Evolutionary conservation across 371 early-diverging fungal genomes (phyloP), one percentile per base, ranked within the genome.

Genomic region (Blastocladiella emersonii): DNA sequence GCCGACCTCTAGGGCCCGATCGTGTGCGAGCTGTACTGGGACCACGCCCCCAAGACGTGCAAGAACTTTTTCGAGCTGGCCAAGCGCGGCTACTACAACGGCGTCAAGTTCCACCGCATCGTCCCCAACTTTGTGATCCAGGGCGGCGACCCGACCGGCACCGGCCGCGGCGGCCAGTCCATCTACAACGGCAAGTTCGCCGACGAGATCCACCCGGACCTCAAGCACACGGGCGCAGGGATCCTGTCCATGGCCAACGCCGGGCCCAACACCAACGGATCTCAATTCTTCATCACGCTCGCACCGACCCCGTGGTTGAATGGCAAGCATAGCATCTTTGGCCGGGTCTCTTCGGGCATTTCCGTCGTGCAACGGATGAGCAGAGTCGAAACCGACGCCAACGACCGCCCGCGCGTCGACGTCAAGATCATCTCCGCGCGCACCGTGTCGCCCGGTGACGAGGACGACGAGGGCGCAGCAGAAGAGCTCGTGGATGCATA

Each of bases 41-140:
- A 85, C 63, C 84, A 87, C 53, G 85, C 86, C 23, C 88, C 86
- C 63, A 81, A 65, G 74, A 86, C 90, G 0, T 84, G 85, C 69
- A 77, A 81, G 63, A 90, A 89, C 77, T 89, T 87, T 78, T 82
- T 74, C 66, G 86, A 87, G 66, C 72, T 86, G 57, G 85, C 83
- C 74, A 61, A 67, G 35, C 51, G 35, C 37, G 49, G 84, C 5
- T 85, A 85, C 59, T 87, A 87, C 67, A 71, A 87, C 63, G 82
- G 79, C 53, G 76, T 84, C 25, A 79, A 79, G 78, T 91, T 91
- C 63, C 92, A 91, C 68, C 78, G 90, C 62, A 77, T 91, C 60
- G 87, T 90, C 65, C 72, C 80, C n/a, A 83, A 83, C 56, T 92
- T 90, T 61, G 87, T 92, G 85, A 79, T 90, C 53, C 92, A 92